Evolutionary conservation across 345 rosid species (phyloP), one percentile per base, ranked within the genome.

Genomic region (Populus davidiana): DNA sequence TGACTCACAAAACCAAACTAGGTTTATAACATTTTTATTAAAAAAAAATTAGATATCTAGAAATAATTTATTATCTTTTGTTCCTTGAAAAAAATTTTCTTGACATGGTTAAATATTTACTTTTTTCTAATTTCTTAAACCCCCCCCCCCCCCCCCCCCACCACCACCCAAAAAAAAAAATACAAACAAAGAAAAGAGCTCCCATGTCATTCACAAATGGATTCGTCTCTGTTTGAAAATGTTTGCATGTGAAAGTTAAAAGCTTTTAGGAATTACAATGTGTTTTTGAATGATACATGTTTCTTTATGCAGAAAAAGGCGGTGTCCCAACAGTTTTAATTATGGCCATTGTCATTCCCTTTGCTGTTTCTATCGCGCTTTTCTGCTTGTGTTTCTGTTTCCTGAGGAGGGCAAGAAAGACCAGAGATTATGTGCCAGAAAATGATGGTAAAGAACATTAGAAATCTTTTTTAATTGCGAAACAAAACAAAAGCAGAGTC

Each of bases 361-460:
- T 82, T 73, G 66, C 76, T 66, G 78, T 78, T 4, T 43, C 78
- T 23, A 5, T 70, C 13, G 39, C 81, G 70, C 81, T 89, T 65
- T 84, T 86, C 17, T 72, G 72, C 17, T 49, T 59, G 2, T 81
- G 77, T 20, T 83, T 36, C 43, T 82, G 83, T 50, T 79, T 82
- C 73, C 75, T 83, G n/a, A 49, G 78, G 68, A 78, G 85, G 67
- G 75, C 76, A 68, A 81, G 61, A 77, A 88, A 62, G 36, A 87
- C 82, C 47, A 75, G 67, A 36, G 23, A 69, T 54, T 27, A 44
- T 74, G 11, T 74, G 25, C 70, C 62, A n/a, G 85, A 81, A 65
- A 80, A 85, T 67, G 56, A 41, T 73, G 87, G 91, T 87, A 88
- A 75, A 29, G 2, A 27, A 44, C 16, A 4, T 0, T 4, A 5